A percentile compares a stretch with the other conserved stretches of the same genome.
Conservation (phyloP, 2,329 filamentous ascomycete genomes). For the Penicillium rolfsii region DNA sequence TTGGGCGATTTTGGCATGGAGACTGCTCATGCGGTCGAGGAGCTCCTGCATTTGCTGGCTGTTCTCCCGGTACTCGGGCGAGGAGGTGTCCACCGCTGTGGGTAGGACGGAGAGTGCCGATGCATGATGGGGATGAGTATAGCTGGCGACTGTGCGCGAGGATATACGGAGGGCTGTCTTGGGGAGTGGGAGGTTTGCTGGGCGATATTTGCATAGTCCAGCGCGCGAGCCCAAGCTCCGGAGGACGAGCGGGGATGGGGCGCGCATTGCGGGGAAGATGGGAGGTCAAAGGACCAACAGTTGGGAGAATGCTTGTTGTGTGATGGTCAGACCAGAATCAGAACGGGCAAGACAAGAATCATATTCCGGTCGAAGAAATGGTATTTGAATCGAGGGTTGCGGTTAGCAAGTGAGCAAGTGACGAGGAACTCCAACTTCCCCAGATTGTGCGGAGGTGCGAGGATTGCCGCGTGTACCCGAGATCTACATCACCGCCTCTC, state of each 20-base stretch:
- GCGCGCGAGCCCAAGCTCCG: slow-evolving; percentile 42
- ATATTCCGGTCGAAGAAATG: slow-evolving; percentile 9
- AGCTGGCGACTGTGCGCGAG: slow-evolving; percentile 65
- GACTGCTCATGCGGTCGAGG: slow-evolving; percentile 66
- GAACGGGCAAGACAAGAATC: background rate
- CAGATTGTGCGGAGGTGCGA: slow-evolving; percentile 43
- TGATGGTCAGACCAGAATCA: background rate
- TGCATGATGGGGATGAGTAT: slow-evolving; percentile 80
- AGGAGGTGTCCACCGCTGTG: slow-evolving; percentile 74
- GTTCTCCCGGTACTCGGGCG: slow-evolving; percentile 81
- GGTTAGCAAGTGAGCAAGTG: slow-evolving; percentile 5
- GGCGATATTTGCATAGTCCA: slow-evolving; percentile 18
- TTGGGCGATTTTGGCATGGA: slow-evolving; percentile 72
- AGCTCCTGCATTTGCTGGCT: slow-evolving; percentile 74
- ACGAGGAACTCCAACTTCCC: slow-evolving; percentile 23
- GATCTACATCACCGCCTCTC: slow-evolving; percentile 22
- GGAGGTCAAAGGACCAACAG: slow-evolving; percentile 1
- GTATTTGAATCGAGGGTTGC: slow-evolving; percentile 5
- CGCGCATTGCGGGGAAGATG: slow-evolving; percentile 41
- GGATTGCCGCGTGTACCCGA: slow-evolving; percentile 53
- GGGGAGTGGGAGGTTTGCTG: slow-evolving; percentile 9
- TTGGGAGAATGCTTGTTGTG: slow-evolving; percentile 1
- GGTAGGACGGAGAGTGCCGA: slow-evolving; percentile 79
- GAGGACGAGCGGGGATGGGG: slow-evolving; percentile 43
- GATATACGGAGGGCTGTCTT: slow-evolving; percentile 13